Base-by-base conservation (phyloP, 202 grass and related monocot genomes). In the Zizania palustris region DNA sequence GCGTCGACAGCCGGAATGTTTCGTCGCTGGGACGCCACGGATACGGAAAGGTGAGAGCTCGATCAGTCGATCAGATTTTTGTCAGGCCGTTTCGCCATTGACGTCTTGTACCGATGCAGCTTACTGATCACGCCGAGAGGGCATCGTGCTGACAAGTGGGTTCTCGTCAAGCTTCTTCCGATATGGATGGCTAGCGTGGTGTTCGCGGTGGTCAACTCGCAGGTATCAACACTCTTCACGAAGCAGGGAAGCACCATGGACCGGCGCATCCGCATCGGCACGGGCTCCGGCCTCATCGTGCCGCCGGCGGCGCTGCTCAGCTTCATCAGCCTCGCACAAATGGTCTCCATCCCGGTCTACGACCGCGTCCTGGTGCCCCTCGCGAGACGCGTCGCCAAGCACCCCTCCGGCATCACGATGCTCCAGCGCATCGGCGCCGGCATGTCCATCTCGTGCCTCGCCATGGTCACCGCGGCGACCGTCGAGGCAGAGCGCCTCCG, bases 311-410 rank as follows among this genome's bases (percentile, higher is more conserved):
- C 89, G 45, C 78, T 88, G 11, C 69, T 57, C 19, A 50, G 78
- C 22, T 62, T 83, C 42, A 1, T 60, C 73, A 73, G 56, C 76
- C 3, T 88, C 36, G 60, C 85, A 45, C 65, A 89, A 45, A 81
- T 92, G 60, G 1, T 35, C 21, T n/a, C 71, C 42, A 6, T 93
- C 65, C 87, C 87, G 11, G 2, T 82, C 44, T 93, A 93, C 68
- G 84, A 93, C 71, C 87, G 79, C 16, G 50, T 14, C 12, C 28
- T 93, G n/a, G 80, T 93, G 63, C 90, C 84, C 11, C 21, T 89
- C 5, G 72, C 67, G 0, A 34, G 86, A 56, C 80, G 81, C 62
- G 0, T 86, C 60, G 73, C 82, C 0, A 59, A 21, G 22, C 65
- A 69, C 34, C 71, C 73, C 14, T 46, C 85, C 3, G 86, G 86